Evolutionary conservation across 2,329 filamentous ascomycete genomes (phyloP), one percentile per base, ranked within the genome.

Genomic region (Fusarium dlaminii): DNA sequence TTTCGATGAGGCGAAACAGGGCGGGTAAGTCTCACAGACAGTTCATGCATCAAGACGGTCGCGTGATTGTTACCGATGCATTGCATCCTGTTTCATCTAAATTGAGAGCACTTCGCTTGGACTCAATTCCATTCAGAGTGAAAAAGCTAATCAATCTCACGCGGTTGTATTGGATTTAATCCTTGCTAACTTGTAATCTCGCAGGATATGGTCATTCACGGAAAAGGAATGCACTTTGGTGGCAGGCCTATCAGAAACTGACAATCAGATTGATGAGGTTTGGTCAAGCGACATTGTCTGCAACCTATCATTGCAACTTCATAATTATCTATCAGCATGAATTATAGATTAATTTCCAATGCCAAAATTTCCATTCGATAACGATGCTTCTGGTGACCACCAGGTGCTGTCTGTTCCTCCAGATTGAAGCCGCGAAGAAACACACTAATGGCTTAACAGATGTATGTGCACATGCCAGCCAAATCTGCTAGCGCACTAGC

Each of bases 41-140:
- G 3, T 55, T 37, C n/a, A 29, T 49, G 36, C 58, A 4, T 43
- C 29, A 15, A 27, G 18, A 43, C 20, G 12, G 32, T 63, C 37
- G 22, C 49, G 62, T 46, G 37, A 36, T 39, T 45, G 66, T 64
- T 49, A 37, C 27, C 4, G 9, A 14, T 63, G 30, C 37, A 68
- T 56, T 68, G 15, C 42, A n/a, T 10, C 22, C n/a, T n/a, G 57
- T 69, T 36, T 69, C 66, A 69, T 27, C 18, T 30, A 45, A 37
- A 32, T 18, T 29, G 12, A 20, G 6, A 2, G 1, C 8, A 32
- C 29, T 13, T 32, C 12, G 36, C 48, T 40, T 27, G 12, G 29
- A 7, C 36, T 39, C 3, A 34, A 56, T 18, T 22, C n/a, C 29
- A 8, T 55, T 22, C 14, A 13, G 4, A 4, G 29, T n/a, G 10